phyloP scores from a whole-genome alignment of 225 moss, liverwort and hornwort genomes.

The Neckera pumila region DNA sequence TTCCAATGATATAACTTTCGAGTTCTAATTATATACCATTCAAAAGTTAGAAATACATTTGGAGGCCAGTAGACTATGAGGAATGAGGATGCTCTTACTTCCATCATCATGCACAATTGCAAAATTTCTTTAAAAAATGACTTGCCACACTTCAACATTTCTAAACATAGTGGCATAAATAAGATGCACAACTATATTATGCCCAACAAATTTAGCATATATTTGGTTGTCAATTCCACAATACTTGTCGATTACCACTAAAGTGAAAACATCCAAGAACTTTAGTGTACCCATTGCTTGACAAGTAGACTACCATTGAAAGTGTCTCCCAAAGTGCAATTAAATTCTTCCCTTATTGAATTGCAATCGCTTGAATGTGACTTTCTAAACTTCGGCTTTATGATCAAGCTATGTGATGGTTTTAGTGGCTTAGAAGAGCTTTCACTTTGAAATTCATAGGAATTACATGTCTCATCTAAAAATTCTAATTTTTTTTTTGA shows the following conservation, averaged over 20 bases:
- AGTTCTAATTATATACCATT: too few species aligned
- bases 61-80: too few species aligned
- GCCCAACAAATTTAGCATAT: background rate
- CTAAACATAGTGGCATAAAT: background rate
- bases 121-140: too few species aligned
- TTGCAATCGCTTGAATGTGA: background rate
- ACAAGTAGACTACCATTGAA: background rate
- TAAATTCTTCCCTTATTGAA: background rate
- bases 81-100: background rate
- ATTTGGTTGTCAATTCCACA: background rate
- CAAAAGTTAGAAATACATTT: too few species aligned
- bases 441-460: too few species aligned
- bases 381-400: fast-evolving
- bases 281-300: fast-evolving
- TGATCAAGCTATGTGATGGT: fast-evolving
- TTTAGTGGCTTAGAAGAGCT: fast-evolving
- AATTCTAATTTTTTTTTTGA: too few species aligned
- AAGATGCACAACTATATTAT: background rate
- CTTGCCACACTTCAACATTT: background rate
- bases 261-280: background rate
- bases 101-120: background rate
- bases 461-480: too few species aligned
- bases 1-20: too few species aligned
- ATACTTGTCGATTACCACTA: too few species aligned
- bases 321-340: background rate